Conservation (phyloP, 2,329 filamentous ascomycete species). For the Cercospora sojina region DNA sequence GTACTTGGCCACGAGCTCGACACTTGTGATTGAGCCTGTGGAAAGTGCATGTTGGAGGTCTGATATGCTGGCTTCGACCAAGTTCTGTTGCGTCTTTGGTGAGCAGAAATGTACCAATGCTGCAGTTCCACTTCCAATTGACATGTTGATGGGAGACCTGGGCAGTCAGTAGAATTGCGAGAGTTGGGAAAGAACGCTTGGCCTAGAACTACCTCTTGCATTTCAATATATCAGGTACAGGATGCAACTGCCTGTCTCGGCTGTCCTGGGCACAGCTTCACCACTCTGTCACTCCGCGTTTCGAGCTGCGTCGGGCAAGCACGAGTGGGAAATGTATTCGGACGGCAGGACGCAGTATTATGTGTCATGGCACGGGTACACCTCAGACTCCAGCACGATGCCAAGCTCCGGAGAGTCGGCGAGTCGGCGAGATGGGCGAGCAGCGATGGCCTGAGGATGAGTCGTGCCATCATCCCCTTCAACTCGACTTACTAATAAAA, state of each 20-base stretch:
- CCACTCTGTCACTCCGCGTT: neutral
- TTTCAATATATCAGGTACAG: neutral
- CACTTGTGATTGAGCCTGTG: slow-evolving; percentile 44
- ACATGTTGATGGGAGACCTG: slow-evolving; percentile 1
- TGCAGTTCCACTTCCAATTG: slow-evolving; percentile 12
- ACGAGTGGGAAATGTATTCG: neutral
- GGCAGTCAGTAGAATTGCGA: neutral
- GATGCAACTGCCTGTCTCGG: neutral
- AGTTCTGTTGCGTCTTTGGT: slow-evolving; percentile 25
- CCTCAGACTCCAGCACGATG: neutral
- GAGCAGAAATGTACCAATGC: neutral
- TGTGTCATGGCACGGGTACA: neutral
- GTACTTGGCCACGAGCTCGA: slow-evolving; percentile 49
- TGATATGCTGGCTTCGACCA: slow-evolving; percentile 52
- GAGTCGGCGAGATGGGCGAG: neutral
- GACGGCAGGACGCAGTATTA: neutral
- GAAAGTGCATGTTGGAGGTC: slow-evolving; percentile 47
- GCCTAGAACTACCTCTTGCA: neutral
- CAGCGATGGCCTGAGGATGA: neutral
- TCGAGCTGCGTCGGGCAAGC: neutral
- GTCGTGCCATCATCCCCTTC: neutral
- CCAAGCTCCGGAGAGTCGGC: neutral
- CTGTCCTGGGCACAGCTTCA: neutral
- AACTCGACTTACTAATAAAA: neutral
- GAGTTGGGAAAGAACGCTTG: neutral